Conservation (phyloP, 306 rosid genomes). For the Lagenaria siceraria region DNA sequence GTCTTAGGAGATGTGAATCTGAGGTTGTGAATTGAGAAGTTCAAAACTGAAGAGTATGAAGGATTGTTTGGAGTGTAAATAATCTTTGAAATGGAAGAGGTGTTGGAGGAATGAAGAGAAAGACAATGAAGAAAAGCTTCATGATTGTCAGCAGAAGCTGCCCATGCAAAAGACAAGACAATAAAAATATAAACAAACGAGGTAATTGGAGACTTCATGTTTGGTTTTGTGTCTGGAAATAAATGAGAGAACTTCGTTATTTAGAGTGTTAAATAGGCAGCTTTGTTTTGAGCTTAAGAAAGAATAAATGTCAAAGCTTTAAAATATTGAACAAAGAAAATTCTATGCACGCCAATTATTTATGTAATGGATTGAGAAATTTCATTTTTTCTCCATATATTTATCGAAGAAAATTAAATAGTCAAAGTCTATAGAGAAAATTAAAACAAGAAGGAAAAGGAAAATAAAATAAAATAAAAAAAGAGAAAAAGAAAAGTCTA, state of each 20-base stretch:
- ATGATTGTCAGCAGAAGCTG: conserved; percentile 5
- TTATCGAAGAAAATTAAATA: background rate
- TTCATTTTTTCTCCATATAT: background rate
- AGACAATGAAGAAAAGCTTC: conserved; percentile 14
- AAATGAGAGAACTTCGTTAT: background rate
- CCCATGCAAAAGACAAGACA: background rate
- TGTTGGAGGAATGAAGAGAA: background rate
- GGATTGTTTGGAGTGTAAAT: conserved; percentile 1
- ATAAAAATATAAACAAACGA: background rate
- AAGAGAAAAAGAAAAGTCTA: no score
- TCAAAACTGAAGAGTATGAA: background rate
- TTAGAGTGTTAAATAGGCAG: background rate
- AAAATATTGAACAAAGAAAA: background rate
- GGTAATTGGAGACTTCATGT: background rate
- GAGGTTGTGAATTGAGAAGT: background rate
- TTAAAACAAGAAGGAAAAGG: no score
- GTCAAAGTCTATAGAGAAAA: background rate
- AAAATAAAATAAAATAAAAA: no score
- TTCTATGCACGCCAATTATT: background rate
- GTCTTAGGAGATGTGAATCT: background rate
- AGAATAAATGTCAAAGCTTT: background rate
- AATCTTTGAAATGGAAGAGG: background rate
- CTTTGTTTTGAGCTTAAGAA: background rate
- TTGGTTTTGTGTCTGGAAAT: background rate
- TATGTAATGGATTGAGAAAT: background rate